Conservation (phyloP, 495 filamentous ascomycete genomes). For the Evernia prunastri region DNA sequence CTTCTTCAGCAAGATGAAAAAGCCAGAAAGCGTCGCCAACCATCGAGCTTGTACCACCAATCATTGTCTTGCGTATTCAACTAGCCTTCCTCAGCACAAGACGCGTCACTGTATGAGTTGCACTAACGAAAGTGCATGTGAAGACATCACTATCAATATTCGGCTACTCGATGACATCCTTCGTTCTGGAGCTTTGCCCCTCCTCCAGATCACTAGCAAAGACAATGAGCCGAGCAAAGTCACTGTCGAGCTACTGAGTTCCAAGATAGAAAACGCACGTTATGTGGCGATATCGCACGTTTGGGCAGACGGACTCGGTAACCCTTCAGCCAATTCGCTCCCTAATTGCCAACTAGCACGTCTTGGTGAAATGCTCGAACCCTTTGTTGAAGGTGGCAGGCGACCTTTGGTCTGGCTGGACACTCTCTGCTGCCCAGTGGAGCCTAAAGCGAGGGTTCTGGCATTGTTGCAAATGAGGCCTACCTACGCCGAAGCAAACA, state of each 20-base stretch:
- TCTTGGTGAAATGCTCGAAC: conserved; percentile 22
- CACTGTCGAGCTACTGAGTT: not conserved
- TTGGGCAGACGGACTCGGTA: conserved; percentile 36
- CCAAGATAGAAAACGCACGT: not conserved
- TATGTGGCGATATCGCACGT: conserved; percentile 33
- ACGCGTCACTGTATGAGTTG: not conserved
- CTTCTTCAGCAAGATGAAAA: conserved; percentile 10
- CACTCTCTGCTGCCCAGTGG: conserved; percentile 33
- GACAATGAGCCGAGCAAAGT: not conserved
- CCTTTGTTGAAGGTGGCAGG: not conserved
- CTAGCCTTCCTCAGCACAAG: not conserved
- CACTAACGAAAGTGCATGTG: not conserved
- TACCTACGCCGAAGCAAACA: conserved; percentile 25
- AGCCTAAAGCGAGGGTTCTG: conserved; percentile 21
- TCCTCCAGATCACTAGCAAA: not conserved
- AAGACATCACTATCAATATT: not conserved
- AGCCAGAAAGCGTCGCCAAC: not conserved
- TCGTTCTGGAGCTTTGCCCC: conserved; percentile 4
- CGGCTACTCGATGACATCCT: conserved; percentile 2
- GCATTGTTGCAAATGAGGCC: conserved; percentile 27
- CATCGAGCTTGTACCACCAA: not conserved
- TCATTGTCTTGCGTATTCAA: not conserved
- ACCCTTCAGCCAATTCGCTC: conserved; percentile 29
- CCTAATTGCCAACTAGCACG: conserved; percentile 28
- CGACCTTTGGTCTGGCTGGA: conserved; percentile 31